Conservation (phyloP, 345 rosid genomes). For the Firmiana major region DNA sequence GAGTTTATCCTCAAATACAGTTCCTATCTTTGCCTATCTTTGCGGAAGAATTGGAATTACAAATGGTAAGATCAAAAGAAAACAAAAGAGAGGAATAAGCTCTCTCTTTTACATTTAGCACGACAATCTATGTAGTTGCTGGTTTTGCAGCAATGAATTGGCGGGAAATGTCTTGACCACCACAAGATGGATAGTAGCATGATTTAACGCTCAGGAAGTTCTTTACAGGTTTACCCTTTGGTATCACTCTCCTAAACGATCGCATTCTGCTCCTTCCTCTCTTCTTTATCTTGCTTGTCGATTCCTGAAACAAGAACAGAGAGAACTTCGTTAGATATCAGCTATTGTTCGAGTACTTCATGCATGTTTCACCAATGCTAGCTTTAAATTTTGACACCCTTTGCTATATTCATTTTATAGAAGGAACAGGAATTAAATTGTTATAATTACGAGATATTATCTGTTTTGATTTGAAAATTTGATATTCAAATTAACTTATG, state of each 20-base stretch:
- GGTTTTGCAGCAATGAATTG: background rate
- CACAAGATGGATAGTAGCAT: constrained; percentile 11
- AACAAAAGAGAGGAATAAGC: background rate
- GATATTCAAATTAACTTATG: too few relatives aligned
- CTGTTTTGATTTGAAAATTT: too few relatives aligned
- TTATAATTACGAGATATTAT: too few relatives aligned
- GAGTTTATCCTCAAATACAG: background rate
- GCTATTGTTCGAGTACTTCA: background rate
- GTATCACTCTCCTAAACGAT: background rate
- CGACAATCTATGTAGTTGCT: background rate
- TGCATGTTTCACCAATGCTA: too few relatives aligned
- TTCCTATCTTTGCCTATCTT: background rate
- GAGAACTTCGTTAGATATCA: background rate
- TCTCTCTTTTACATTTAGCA: background rate
- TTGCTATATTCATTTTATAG: too few relatives aligned
- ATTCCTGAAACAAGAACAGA: background rate
- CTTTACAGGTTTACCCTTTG: background rate
- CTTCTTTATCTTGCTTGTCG: background rate
- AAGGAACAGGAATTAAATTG: too few relatives aligned
- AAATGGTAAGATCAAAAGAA: background rate
- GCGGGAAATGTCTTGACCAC: background rate
- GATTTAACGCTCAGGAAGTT: background rate
- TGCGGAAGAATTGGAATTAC: background rate
- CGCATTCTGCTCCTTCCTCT: background rate
- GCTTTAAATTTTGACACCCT: too few relatives aligned